Percentiles rank a stretch among this genome's conserved stretches.
Evolutionary conservation across 768 basidiomycete species (phyloP).

Genomic region (Xerocomellus chrysenteron): DNA sequence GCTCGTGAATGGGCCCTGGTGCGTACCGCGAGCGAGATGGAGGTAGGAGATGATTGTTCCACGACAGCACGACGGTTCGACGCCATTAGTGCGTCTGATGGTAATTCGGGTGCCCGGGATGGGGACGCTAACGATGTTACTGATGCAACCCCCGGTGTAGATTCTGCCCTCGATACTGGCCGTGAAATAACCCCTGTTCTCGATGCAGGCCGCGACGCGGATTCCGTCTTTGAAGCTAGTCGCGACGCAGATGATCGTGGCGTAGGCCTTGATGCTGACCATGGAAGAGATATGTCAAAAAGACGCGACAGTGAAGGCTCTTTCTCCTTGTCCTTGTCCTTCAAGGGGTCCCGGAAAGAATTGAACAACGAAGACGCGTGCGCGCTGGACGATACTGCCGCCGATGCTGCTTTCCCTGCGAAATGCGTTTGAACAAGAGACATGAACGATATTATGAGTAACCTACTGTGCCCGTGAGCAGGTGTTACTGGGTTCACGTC

Average conservation of each 20-base stretch:
- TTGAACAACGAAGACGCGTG: constrained; percentile 21
- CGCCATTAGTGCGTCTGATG: background rate
- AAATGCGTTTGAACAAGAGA: background rate
- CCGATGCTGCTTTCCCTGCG: constrained; percentile 37
- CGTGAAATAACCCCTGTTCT: constrained; percentile 15
- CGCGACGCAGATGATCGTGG: constrained; percentile 16
- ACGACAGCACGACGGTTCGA: background rate
- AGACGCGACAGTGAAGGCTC: constrained; percentile 29
- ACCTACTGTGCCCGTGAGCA: constrained; percentile 43
- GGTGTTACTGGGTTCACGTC: constrained; percentile 30
- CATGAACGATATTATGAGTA: constrained; percentile 13
- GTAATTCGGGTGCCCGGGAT: background rate
- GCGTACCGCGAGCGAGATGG: background rate
- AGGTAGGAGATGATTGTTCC: background rate
- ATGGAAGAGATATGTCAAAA: constrained; percentile 36
- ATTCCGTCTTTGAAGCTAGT: constrained; percentile 14
- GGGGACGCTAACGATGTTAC: background rate
- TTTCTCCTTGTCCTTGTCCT: constrained; percentile 30
- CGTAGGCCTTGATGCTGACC: constrained; percentile 25
- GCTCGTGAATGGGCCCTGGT: constrained; percentile 27
- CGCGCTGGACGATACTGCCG: constrained; percentile 10
- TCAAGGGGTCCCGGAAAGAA: constrained; percentile 19
- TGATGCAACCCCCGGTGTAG: background rate
- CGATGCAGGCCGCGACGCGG: constrained; percentile 18
- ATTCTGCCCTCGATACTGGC: constrained; percentile 16